Conservation (phyloP, 768 basidiomycete species). For the Tulasnella sp. region DNA sequence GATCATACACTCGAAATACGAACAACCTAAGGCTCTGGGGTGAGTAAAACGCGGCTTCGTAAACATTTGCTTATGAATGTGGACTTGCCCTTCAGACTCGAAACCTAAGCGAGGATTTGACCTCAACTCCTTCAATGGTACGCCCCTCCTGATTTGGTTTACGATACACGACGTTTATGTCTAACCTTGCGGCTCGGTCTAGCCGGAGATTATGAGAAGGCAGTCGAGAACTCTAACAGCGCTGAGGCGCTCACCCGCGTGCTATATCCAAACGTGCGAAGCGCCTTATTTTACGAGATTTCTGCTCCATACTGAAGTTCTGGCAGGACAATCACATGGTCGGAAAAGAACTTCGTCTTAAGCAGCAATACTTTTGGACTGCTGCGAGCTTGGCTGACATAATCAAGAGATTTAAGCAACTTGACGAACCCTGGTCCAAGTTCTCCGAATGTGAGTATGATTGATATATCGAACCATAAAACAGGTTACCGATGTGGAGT, state of each 20-base stretch:
- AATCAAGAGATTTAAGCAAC: conserved; percentile 84
- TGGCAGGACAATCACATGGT: conserved; percentile 33
- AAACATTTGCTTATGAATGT: not conserved
- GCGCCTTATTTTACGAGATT: not conserved
- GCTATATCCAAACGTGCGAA: conserved; percentile 80
- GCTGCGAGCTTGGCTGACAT: conserved; percentile 84
- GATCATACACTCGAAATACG: conserved; percentile 68
- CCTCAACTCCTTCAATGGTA: conserved; percentile 90
- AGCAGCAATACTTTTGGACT: conserved; percentile 84
- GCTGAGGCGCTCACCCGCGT: conserved; percentile 93
- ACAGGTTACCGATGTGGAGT: not conserved
- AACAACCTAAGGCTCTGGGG: conserved; percentile 67
- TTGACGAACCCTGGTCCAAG: conserved; percentile 69
- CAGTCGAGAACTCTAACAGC: conserved; percentile 79
- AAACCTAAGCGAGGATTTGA: conserved; percentile 89
- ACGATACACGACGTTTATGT: too few relatives aligned
- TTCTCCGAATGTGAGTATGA: conserved; percentile 66
- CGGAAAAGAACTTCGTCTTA: conserved; percentile 57
- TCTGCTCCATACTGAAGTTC: not conserved
- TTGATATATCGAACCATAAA: not conserved
- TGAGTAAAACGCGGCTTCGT: conserved; percentile 57
- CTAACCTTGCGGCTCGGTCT: conserved; percentile 16
- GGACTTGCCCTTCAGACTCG: conserved; percentile 21
- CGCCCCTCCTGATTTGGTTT: conserved; percentile 16
- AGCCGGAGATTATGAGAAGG: conserved; percentile 90